Evolutionary conservation across 257 asterid species (phyloP), one percentile per base, ranked within the genome.

Genomic region (Gynochthodes officinalis): DNA sequence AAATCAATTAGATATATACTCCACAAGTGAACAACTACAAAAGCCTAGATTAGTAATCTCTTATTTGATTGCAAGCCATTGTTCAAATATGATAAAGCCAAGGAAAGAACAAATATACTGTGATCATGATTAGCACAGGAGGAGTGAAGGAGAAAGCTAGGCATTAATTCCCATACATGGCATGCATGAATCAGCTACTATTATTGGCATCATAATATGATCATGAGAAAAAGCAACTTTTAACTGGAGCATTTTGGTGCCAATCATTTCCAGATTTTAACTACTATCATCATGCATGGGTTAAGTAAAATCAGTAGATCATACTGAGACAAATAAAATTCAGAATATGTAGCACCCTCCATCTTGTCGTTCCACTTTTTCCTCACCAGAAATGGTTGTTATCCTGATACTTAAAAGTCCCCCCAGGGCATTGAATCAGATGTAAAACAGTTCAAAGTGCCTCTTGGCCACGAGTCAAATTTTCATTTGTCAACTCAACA

Each of bases 401-500:
- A 27, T 15, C 19, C 19, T n/a, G 4, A n/a, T 21, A 53, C 25
- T 53, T 53, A 21, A 53, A 57, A 32, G 27, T 28, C 1, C 63
- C 5, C 35, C 37, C 11, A 37, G 40, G 37, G 42, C 27, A 19
- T 57, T 15, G 4, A 64, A 12, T 28, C 54, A 64, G 25, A 21
- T 37, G 30, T 14, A n/a, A 28, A 39, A 37, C 28, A 64, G 52
- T 64, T 37, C 28, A 28, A 63, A 13, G 46, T 35, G 68, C 68
- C n/a, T 63, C 28, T 62, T 7, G 4, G 28, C 46, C 49, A 23
- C 6, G 25, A 27, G 19, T 43, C 14, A n/a, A n/a, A 0, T 43
- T 18, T 43, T 14, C 54, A 65, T 65, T 65, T 65, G 53, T 65
- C 33, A 65, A 71, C 64, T 2, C n/a, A 66, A 75, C 10, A 4